Evolutionary conservation across 2,329 filamentous ascomycete species (phyloP), one percentile per base, ranked within the genome.

Genomic region (Penicillium griseofulvum): DNA sequence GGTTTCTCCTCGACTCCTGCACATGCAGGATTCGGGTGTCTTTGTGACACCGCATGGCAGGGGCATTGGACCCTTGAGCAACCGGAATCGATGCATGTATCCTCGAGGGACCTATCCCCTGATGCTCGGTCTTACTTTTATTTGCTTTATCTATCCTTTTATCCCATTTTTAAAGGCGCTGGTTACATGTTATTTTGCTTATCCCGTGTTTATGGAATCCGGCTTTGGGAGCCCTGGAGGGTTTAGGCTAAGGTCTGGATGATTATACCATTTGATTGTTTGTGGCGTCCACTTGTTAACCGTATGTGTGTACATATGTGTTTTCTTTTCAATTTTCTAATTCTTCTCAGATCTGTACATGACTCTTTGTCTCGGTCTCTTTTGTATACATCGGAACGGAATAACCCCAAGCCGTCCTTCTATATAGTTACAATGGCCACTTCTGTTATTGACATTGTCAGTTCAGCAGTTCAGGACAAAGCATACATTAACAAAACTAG

Each of bases 61-160:
- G 28, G 39, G 24, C 19, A 45, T 36, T 37, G 34, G 34, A 44
- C 19, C 36, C 19, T 41, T 53, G 48, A 48, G 17, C 42, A 38
- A 38, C 28, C n/a, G 19, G 14, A 24, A 34, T n/a, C 28, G 28
- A 34, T 29, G 45, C 49, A 38, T 46, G 42, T 55, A 31, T 43
- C 45, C 24, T 37, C n/a, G 55, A 33, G 39, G 42, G 48, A 44
- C 11, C 29, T 17, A 28, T 34, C 19, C 37, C 16, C 46, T n/a
- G 36, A 28, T 28, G 16, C 37, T 16, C 48, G 46, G 36, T 12
- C 49, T 44, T 55, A 55, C 65, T 59, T 59, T 49, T 58, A 58
- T 62, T 54, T 57, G 52, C 54, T 54, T 61, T 61, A 60, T 64
- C 55, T 64, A 57, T 64, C 49, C 36, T 59, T 58, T 44, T 60